Conservation (phyloP, 2,329 filamentous ascomycete species). For the Colletotrichum sp. region DNA sequence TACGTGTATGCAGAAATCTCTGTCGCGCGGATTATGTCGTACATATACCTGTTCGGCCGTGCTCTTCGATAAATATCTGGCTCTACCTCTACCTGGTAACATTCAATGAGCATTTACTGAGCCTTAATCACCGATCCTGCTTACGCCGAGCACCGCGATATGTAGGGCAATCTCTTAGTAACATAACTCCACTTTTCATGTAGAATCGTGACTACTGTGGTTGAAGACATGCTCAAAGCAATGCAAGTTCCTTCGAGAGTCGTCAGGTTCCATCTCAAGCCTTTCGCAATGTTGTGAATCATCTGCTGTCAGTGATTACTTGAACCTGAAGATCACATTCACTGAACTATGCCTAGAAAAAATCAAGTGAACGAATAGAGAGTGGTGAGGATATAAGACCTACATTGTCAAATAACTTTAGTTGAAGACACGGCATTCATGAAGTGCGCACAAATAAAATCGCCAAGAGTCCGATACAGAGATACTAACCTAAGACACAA, state of each 20-base stretch:
- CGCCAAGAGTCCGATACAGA: no score
- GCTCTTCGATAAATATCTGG: background rate
- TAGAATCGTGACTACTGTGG: background rate
- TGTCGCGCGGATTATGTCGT: background rate
- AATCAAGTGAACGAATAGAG: background rate
- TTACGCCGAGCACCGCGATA: background rate
- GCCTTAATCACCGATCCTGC: accelerated
- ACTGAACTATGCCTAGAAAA: background rate
- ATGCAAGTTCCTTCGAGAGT: accelerated
- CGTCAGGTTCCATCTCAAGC: background rate
- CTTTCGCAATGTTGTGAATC: background rate
- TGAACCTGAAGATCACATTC: background rate
- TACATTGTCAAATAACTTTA: accelerated
- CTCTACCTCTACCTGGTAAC: background rate
- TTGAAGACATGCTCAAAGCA: background rate
- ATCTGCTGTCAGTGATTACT: background rate
- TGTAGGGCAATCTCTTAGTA: background rate
- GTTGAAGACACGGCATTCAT: background rate
- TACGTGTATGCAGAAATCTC: background rate
- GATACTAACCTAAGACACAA: background rate
- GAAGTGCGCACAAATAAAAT: background rate
- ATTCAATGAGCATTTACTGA: background rate
- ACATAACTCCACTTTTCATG: background rate
- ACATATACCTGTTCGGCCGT: background rate
- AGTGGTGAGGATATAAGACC: background rate